Evolutionary conservation across 1,284 basidiomycete genomes (phyloP), one percentile per base, ranked within the genome.

Genomic region (Volvariella volvacea): DNA sequence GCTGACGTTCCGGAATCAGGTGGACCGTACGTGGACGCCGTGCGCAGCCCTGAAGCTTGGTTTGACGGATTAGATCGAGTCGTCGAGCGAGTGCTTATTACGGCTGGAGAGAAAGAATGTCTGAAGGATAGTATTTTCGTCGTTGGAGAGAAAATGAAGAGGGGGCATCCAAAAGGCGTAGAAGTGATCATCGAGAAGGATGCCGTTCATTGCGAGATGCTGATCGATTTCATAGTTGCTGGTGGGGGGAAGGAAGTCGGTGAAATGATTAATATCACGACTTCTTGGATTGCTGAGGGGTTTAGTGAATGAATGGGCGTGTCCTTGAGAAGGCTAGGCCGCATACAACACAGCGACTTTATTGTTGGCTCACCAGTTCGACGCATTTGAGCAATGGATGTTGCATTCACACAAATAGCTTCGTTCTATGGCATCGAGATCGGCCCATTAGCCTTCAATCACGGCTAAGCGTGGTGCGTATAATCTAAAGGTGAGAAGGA

Each of bases 171-270:
- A 2, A n/a, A n/a, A n/a, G 38, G 54, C 30, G 43, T 49, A 17
- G 31, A 45, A 22, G 48, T 59, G 15, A 42, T 56, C 20, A 9
- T 61, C 21, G 56, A 60, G 46, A 46, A 54, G 4, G 39, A 50
- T 31, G 62, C 61, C 1, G 52, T 61, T 2, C 61, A 64, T 41
- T 51, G 55, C 43, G 62, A 62, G 40, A 52, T 55, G 2, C 47
- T 50, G 22, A 50, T 55, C 14, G 56, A 59, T 40, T 58, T 58
- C 22, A 25, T 55, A n/a, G n/a, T n/a, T n/a, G n/a, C n/a, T 1
- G 44, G 44, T 12, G 45, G 42, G n/a, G 49, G 48, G 45, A 36
- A 43, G 22, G 39, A 42, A 22, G 16, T 45, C 10, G 39, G 44
- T 16, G 40, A 49, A 2, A 39, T 58, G 40, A 52, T 49, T 4